Conservation (phyloP, 2,329 filamentous ascomycete genomes). For the Tothia fuscella region DNA sequence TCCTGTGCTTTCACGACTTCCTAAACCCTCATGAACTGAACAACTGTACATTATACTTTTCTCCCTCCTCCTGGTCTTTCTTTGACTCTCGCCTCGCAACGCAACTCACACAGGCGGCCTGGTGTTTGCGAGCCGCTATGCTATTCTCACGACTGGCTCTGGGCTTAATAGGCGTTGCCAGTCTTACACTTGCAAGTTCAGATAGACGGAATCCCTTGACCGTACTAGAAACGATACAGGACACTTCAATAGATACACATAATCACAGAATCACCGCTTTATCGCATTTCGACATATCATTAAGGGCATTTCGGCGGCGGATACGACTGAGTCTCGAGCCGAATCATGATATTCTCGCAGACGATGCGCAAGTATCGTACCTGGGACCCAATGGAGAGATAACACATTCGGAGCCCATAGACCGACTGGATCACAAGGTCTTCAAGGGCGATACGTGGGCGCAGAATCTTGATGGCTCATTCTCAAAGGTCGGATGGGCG, state of each 20-base stretch:
- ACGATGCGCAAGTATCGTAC: slow-evolving; percentile 63
- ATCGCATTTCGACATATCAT: slow-evolving; percentile 75
- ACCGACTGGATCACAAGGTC: slow-evolving; percentile 64
- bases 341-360: slow-evolving; percentile 77
- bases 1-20: no score
- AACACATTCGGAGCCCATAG: slow-evolving; percentile 52
- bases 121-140: no score
- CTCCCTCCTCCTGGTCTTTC: no score
- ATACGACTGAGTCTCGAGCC: slow-evolving; percentile 75
- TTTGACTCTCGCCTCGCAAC: no score
- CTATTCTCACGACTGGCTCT: no score
- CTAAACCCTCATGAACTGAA: no score
- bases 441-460: slow-evolving; percentile 73
- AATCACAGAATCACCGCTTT: slow-evolving; percentile 68
- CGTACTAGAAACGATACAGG: slow-evolving; percentile 60
- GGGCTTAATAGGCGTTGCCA: no score
- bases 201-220: slow-evolving; percentile 57
- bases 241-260: slow-evolving; percentile 65
- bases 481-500: slow-evolving; percentile 78
- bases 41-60: no score
- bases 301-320: slow-evolving; percentile 51
- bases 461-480: slow-evolving; percentile 50
- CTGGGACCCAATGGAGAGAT: slow-evolving; percentile 61
- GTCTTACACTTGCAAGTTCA: slow-evolving; percentile 20
- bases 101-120: no score